Evolutionary conservation across 176 grass and related monocot species (phyloP).

Genomic region (Triticum monococcum): DNA sequence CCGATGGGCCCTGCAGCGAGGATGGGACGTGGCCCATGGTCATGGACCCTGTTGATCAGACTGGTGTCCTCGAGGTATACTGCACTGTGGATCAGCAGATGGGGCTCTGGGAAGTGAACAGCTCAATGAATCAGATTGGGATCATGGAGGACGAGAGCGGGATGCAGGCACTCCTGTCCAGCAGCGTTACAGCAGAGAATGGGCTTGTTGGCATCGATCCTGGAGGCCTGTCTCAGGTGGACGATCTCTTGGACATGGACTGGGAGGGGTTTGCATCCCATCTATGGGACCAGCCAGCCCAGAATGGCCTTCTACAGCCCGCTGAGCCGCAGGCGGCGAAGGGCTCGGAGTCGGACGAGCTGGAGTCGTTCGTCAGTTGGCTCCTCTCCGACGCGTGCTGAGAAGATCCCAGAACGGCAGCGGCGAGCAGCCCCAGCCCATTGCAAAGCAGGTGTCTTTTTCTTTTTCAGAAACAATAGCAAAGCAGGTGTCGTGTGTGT

Average conservation of each 20-base stretch:
- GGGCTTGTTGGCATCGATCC: background rate
- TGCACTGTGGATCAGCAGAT: slow-evolving; percentile 12
- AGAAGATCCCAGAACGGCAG: background rate
- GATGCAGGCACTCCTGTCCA: slow-evolving; percentile 45
- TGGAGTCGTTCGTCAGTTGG: slow-evolving; percentile 59
- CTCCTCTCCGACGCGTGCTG: slow-evolving; percentile 53
- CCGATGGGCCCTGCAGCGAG: slow-evolving; percentile 19
- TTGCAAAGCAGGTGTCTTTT: background rate
- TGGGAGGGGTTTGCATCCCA: slow-evolving; percentile 54
- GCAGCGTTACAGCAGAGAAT: background rate
- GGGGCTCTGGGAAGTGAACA: slow-evolving; percentile 34
- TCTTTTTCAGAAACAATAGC: no score
- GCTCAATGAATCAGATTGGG: slow-evolving; percentile 38
- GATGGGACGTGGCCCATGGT: slow-evolving; percentile 31
- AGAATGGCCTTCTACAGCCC: background rate
- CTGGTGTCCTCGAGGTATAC: slow-evolving; percentile 33
- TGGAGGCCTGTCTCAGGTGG: slow-evolving; percentile 18
- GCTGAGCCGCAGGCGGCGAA: background rate
- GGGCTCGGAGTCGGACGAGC: slow-evolving; percentile 29
- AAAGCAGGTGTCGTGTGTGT: background rate
- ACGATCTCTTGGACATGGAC: slow-evolving; percentile 65
- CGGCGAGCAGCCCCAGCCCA: background rate
- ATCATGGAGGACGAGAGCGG: slow-evolving; percentile 37
- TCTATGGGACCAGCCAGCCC: slow-evolving; percentile 39
- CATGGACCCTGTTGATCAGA: slow-evolving; percentile 26